phyloP scores from a whole-genome alignment of 306 rosid genomes.

The Vachellia pachyceras region DNA sequence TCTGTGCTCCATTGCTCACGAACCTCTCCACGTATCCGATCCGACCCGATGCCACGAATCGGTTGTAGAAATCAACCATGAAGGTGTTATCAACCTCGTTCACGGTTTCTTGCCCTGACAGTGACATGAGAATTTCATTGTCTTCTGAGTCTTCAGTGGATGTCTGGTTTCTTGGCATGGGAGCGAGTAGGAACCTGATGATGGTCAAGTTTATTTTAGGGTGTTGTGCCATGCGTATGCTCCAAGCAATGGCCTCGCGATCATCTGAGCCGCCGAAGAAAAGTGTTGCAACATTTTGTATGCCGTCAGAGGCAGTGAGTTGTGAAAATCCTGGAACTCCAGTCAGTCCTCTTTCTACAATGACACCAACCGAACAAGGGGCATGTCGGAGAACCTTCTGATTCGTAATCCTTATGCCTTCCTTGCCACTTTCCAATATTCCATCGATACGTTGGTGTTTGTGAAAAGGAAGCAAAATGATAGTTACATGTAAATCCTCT shows the following conservation, averaged over 20 bases:
- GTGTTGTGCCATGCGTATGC: constrained; percentile 68
- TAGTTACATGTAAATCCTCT: constrained; percentile 69
- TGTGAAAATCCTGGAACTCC: constrained; percentile 65
- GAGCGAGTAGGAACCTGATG: constrained; percentile 50
- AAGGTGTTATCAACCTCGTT: constrained; percentile 70
- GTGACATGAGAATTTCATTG: constrained; percentile 65
- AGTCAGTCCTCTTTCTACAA: constrained; percentile 64
- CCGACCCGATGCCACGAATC: constrained; percentile 78
- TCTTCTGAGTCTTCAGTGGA: constrained; percentile 35
- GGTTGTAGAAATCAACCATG: constrained; percentile 75
- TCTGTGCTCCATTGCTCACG: constrained; percentile 67
- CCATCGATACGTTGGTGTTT: constrained; percentile 93
- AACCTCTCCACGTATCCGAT: constrained; percentile 84
- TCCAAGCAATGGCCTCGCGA: constrained; percentile 89
- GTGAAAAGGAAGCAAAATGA: constrained; percentile 76
- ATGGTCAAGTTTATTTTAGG: constrained; percentile 66
- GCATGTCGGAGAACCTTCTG: constrained; percentile 92
- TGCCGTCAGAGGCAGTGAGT: constrained; percentile 44
- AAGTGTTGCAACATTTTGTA: constrained; percentile 72
- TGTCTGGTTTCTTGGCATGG: constrained; percentile 33
- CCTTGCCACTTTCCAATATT: constrained; percentile 83
- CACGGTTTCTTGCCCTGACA: constrained; percentile 58
- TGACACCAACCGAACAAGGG: constrained; percentile 75
- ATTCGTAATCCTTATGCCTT: constrained; percentile 76
- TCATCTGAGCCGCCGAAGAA: constrained; percentile 89